Percentiles rank a stretch among this genome's conserved stretches.
phyloP scores from a whole-genome alignment of 768 basidiomycete genomes.

The Cubamyces sp. region DNA sequence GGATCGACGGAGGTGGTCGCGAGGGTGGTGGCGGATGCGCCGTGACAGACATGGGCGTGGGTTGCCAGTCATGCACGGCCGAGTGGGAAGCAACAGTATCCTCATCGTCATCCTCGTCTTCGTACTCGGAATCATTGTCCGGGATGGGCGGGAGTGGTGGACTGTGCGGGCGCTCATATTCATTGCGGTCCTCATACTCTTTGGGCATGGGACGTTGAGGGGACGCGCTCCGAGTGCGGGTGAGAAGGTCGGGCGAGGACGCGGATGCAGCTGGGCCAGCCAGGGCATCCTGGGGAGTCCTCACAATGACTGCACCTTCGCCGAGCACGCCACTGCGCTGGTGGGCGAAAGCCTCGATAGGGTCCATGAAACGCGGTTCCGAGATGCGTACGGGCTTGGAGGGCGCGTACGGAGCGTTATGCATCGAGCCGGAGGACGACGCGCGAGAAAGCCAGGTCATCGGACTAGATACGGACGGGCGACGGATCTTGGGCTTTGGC shows the following conservation, averaged over 20 bases:
- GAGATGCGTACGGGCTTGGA: conserved; percentile 47
- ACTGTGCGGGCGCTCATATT: conserved; percentile 10
- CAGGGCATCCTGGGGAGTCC: conserved; percentile 81
- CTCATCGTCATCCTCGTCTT: conserved; percentile 27
- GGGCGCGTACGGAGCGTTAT: conserved; percentile 35
- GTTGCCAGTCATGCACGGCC: conserved; percentile 48
- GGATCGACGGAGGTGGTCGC: conserved; percentile 38
- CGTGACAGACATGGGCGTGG: conserved; percentile 59
- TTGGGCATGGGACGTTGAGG: conserved; percentile 5
- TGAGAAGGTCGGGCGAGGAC: conserved; percentile 26
- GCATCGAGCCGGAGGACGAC: conserved; percentile 37
- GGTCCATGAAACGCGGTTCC: conserved; percentile 45
- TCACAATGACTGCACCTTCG: conserved; percentile 74
- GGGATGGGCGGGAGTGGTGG: conserved; percentile 32
- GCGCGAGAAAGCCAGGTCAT: conserved; percentile 49
- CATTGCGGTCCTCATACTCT: conserved; percentile 11
- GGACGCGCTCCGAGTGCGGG: conserved; percentile 10
- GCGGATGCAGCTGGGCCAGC: conserved; percentile 34
- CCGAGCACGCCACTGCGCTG: conserved; percentile 58
- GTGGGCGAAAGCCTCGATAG: conserved; percentile 35
- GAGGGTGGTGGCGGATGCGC: conserved; percentile 36
- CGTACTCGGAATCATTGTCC: conserved; percentile 16
- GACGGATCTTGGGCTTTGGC: conserved; percentile 32
- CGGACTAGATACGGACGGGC: conserved; percentile 44
- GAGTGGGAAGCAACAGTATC: conserved; percentile 18